Evolutionary conservation across 2,329 filamentous ascomycete genomes (phyloP).

Genomic region (Aspergillus flavus): DNA sequence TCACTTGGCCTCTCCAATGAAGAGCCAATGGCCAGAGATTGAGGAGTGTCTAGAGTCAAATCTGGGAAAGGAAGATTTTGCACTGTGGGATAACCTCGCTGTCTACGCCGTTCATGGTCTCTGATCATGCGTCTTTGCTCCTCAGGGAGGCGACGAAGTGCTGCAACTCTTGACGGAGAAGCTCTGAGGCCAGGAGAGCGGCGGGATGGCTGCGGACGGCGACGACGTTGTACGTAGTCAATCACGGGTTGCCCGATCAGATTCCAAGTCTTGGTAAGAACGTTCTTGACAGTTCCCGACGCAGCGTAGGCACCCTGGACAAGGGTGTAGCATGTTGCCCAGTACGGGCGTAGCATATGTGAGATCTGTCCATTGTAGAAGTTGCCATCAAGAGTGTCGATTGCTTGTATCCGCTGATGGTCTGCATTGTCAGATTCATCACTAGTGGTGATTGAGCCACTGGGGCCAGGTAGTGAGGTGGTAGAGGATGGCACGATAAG

Average conservation of each 20-base stretch:
- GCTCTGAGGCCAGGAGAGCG: not conserved
- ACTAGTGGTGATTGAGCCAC: not conserved
- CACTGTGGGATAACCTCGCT: slow-evolving; percentile 14
- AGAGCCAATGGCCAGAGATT: not conserved
- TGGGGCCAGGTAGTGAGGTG: not conserved
- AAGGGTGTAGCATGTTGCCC: not conserved
- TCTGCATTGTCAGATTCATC: not conserved
- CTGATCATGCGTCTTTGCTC: slow-evolving; percentile 19
- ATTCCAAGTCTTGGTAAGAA: slow-evolving; percentile 12
- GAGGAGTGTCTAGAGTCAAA: slow-evolving; percentile 16
- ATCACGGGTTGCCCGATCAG: not conserved
- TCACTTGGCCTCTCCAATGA: not conserved
- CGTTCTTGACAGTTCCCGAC: slow-evolving; percentile 2
- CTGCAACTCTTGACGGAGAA: slow-evolving; percentile 18
- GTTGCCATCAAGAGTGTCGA: not conserved
- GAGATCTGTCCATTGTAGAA: not conserved
- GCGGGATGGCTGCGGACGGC: not conserved
- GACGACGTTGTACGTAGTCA: not conserved
- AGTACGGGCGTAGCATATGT: not conserved
- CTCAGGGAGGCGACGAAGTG: slow-evolving; percentile 15
- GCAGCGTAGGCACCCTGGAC: not conserved
- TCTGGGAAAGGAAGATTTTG: slow-evolving; percentile 22
- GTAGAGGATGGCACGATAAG: not conserved
- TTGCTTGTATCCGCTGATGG: not conserved
- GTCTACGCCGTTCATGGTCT: slow-evolving; percentile 17